These are phyloP conservation scores for Passiflora organensis DNA, from an alignment of 345 rosid genomes.

Conservation along the genomic window DNA sequence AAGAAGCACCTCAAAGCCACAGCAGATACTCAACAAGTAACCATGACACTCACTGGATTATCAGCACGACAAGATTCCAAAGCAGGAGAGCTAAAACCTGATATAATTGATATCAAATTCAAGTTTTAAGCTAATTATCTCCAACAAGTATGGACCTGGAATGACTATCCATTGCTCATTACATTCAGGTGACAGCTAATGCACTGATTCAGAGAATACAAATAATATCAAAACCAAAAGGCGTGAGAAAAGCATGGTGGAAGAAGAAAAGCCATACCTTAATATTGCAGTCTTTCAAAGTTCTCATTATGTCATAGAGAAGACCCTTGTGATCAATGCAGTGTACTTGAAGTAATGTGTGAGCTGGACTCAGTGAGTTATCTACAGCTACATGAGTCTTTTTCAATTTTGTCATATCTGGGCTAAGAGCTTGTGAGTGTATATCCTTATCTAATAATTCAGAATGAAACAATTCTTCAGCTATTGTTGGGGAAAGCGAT, in stretches of 20 bases:
- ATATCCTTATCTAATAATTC: constrained; percentile 47
- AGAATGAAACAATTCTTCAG: constrained; percentile 50
- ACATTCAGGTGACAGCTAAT: neutral
- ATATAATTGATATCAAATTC: no score
- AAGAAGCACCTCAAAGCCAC: no score
- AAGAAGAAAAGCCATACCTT: constrained; percentile 37
- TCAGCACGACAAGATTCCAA: no score
- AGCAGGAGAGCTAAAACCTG: no score
- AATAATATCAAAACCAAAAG: neutral
- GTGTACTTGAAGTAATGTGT: constrained; percentile 64
- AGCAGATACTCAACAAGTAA: no score
- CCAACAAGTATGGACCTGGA: no score
- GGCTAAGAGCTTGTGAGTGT: constrained; percentile 51
- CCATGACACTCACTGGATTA: no score
- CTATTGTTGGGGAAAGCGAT: constrained; percentile 49
- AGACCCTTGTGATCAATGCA: constrained; percentile 79
- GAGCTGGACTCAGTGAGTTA: constrained; percentile 72
- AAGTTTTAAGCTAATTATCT: no score
- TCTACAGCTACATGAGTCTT: constrained; percentile 45
- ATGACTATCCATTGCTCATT: no score
- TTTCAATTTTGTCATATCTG: constrained; percentile 55
- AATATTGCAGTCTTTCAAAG: constrained; percentile 72
- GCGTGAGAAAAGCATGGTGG: neutral
- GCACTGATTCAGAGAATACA: neutral
- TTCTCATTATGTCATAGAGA: constrained; percentile 67